phyloP scores from a whole-genome alignment of 2,329 filamentous ascomycete genomes.

The Pyrenophora tritici-repentis region DNA sequence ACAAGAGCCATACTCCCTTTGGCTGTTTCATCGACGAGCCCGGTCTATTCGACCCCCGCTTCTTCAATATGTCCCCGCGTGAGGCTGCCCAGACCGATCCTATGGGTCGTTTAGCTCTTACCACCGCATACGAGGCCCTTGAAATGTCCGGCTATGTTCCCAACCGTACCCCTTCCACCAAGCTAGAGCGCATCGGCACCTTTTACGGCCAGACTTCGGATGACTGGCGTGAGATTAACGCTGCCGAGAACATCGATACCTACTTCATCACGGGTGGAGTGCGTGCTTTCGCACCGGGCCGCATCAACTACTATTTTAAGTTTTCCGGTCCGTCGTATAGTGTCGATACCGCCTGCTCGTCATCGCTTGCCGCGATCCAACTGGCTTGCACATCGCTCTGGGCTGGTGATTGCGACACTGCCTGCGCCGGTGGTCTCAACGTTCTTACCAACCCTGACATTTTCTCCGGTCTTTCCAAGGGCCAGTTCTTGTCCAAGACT shows the following conservation, averaged over 20 bases:
- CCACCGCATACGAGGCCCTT: slow-evolving; percentile 79
- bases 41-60: slow-evolving; percentile 77
- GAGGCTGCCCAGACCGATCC: slow-evolving; percentile 82
- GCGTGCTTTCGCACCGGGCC: slow-evolving; percentile 64
- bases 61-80: slow-evolving; percentile 86
- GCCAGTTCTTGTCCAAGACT: slow-evolving; percentile 77
- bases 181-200: slow-evolving; percentile 68
- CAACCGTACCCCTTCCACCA: slow-evolving; percentile 71
- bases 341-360: slow-evolving; percentile 80
- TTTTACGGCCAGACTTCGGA: slow-evolving; percentile 78
- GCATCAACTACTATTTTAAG: slow-evolving; percentile 78
- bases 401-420: slow-evolving; percentile 79
- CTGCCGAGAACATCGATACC: slow-evolving; percentile 71
- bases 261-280: slow-evolving; percentile 69
- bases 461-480: slow-evolving; percentile 74
- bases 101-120: slow-evolving; percentile 76
- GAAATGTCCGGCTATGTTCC: slow-evolving; percentile 81
- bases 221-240: slow-evolving; percentile 78
- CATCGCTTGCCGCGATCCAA: slow-evolving; percentile 72
- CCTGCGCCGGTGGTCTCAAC: slow-evolving; percentile 77
- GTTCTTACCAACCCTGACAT: slow-evolving; percentile 82
- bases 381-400: slow-evolving; percentile 74
- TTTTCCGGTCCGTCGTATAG: slow-evolving; percentile 74
- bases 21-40: slow-evolving; percentile 78
- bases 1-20: slow-evolving; percentile 76